A percentile compares a stretch with the other conserved stretches of the same genome.
Conservation (phyloP, 371 early-diverging fungal species). For the Mortierella sp. region DNA sequence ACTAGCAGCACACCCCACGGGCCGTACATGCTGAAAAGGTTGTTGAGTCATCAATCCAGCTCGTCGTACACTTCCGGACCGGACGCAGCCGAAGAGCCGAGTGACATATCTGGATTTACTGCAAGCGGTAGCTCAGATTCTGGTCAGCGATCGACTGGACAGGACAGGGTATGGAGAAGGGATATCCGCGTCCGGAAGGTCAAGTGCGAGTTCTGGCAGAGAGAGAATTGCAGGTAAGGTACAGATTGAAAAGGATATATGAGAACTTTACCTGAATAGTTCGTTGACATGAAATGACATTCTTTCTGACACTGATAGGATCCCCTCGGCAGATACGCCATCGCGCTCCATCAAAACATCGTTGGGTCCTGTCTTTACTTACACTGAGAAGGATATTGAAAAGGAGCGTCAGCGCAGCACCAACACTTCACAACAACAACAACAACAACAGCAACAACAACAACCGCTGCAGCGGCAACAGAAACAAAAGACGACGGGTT, state of each 20-base stretch:
- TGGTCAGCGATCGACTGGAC: neutral
- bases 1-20: neutral
- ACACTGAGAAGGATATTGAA: constrained; percentile 29
- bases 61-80: no score
- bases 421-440: neutral
- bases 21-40: neutral
- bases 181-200: constrained; percentile 44
- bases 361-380: constrained; percentile 24
- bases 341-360: constrained; percentile 22
- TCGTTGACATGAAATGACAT: no score
- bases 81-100: neutral
- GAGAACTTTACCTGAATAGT: neutral
- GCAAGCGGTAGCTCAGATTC: neutral
- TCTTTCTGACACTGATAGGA: constrained; percentile 4
- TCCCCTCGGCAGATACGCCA: constrained; percentile 10
- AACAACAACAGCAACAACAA: no score
- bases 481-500: no score
- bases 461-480: neutral
- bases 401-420: constrained; percentile 7
- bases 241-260: no score
- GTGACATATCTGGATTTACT: neutral
- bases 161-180: constrained; percentile 20
- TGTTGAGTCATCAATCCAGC: constrained; percentile 2
- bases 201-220: constrained; percentile 54
- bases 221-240: constrained; percentile 39